These are phyloP conservation scores for Laetiporus sulphureus DNA, from an alignment of 1,284 basidiomycete genomes.

Conservation along the genomic window DNA sequence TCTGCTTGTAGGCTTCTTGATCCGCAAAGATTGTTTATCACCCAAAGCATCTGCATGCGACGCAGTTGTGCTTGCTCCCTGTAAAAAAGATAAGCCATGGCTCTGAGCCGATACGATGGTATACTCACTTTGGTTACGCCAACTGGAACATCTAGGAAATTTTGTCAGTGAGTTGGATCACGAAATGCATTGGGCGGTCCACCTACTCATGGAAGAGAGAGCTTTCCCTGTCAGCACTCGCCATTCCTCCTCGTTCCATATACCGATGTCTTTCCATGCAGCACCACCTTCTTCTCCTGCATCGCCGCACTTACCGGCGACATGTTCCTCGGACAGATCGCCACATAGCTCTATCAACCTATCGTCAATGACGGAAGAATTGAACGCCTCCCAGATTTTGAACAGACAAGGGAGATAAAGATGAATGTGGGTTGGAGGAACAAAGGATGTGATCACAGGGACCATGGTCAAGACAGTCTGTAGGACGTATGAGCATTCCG, in stretches of 20 bases:
- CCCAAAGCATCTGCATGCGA: constrained; percentile 62
- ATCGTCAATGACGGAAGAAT: constrained; percentile 77
- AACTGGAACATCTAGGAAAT: constrained; percentile 66
- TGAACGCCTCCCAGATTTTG: constrained; percentile 83
- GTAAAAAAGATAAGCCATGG: constrained; percentile 6
- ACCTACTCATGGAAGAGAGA: constrained; percentile 81
- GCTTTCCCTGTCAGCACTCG: constrained; percentile 83
- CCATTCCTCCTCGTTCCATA: constrained; percentile 88
- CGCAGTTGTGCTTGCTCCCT: constrained; percentile 61
- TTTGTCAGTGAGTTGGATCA: constrained; percentile 8
- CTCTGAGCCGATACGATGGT: background rate
- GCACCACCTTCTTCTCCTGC: constrained; percentile 48
- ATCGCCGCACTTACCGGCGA: constrained; percentile 50
- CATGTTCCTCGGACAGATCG: constrained; percentile 71
- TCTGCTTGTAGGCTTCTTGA: constrained; percentile 75
- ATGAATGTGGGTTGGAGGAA: constrained; percentile 63
- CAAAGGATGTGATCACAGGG: constrained; percentile 69
- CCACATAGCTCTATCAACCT: constrained; percentile 81
- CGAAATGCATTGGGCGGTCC: constrained; percentile 5
- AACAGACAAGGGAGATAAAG: constrained; percentile 72
- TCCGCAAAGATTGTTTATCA: constrained; percentile 60
- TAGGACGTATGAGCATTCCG: constrained; percentile 7
- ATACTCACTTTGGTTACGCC: constrained; percentile 52
- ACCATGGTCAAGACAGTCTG: constrained; percentile 63
- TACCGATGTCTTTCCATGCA: constrained; percentile 75